Evolutionary conservation across 495 filamentous ascomycete species (phyloP).

Genomic region (Penicillium desertorum): DNA sequence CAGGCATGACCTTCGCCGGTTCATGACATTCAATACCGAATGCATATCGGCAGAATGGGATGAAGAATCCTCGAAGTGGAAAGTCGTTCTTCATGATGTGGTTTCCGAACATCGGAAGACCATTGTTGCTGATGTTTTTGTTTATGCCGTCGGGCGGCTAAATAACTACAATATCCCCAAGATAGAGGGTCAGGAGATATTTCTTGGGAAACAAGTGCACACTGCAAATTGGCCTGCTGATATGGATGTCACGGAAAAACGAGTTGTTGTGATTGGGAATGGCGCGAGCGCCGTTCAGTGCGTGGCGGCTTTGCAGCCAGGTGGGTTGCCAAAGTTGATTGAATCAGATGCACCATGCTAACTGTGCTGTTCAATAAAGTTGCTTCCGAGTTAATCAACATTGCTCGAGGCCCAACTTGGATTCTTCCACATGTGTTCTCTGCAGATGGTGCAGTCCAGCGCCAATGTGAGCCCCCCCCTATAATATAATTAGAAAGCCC

Average conservation of each 20-base stretch:
- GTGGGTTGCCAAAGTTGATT: neutral
- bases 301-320: conserved; percentile 15
- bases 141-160: conserved; percentile 15
- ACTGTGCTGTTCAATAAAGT: neutral
- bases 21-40: conserved; percentile 4
- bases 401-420: conserved; percentile 16
- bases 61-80: conserved; percentile 10
- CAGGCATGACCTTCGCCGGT: conserved; percentile 6
- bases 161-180: conserved; percentile 16
- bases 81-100: neutral
- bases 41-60: conserved; percentile 9
- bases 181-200: conserved; percentile 5
- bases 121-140: conserved; percentile 9
- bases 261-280: conserved; percentile 24
- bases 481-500: neutral
- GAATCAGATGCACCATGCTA: no score
- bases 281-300: conserved; percentile 22
- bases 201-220: conserved; percentile 12
- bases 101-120: neutral
- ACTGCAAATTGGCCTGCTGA: conserved; percentile 21
- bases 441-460: conserved; percentile 8
- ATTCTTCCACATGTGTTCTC: conserved; percentile 11
- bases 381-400: conserved; percentile 11
- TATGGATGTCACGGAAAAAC: conserved; percentile 7
- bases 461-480: neutral